Evolutionary conservation across 495 filamentous ascomycete species (phyloP), one percentile per base, ranked within the genome.

Genomic region (Terfezia claveryi): DNA sequence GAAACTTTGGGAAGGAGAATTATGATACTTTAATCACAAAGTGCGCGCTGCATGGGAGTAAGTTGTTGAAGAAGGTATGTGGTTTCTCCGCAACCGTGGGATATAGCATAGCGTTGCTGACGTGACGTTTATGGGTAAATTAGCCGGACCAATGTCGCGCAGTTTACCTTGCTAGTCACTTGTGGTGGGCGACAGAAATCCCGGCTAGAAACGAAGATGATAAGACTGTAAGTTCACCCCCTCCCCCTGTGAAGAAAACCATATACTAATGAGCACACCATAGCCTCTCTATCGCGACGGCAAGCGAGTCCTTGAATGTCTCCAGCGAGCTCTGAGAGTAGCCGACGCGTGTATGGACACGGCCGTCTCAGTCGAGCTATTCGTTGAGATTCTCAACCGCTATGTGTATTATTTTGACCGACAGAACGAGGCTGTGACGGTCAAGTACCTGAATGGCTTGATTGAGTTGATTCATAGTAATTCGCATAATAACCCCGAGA

Each of bases 331-430:
- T 17, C 79, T 96, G 20, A 83, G 91, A 52, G 91, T 98, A 8
- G 91, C 91, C 2, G 91, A 98, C 68, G 91, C 91, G 7, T 98
- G 91, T 70, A 98, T 98, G 91, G 91, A 98, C 68, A 88, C 87
- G n/a, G 87, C 87, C 9, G 93, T 95, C 2, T 94, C 86, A 3
- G 87, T 96, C 23, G 91, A 98, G 69, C 73, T 98, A 44, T 98
- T 98, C 64, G 91, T 98, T 51, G 91, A 98, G 70, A 96, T 98
- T 57, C 71, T 98, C 57, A 94, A 96, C 64, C 78, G 91, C 66
- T 98, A 96, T 69, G 91, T 96, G 53, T 98, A 98, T 68, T 96
- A 95, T 69, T 98, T 94, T 69, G 91, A 98, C 68, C 87, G 96
- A 63, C 87, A 93, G 69, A 98, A 98, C 68, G 91, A 98, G 70